Conservation (phyloP, 805 yeast species). For the Metschnikowia colocasiae region DNA sequence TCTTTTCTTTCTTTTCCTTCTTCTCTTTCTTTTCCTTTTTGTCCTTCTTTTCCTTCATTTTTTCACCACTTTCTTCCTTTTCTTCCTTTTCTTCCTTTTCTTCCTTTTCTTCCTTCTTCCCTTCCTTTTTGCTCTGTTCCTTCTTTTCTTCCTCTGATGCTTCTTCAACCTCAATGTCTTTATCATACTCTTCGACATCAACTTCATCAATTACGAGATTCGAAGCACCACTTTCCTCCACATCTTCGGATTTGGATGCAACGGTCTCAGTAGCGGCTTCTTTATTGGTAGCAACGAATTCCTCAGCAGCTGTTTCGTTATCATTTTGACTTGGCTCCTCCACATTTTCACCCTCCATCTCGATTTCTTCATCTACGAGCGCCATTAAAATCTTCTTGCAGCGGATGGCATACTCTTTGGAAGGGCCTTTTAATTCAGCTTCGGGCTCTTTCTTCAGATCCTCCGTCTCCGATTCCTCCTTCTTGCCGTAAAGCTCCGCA, state of each 20-base stretch:
- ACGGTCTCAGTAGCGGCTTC: background rate
- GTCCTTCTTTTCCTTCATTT: constrained; percentile 6
- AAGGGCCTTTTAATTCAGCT: constrained; percentile 19
- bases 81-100: constrained; percentile 11
- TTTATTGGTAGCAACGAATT: too few species aligned
- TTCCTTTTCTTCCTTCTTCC: constrained; percentile 15
- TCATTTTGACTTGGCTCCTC: constrained; percentile 3
- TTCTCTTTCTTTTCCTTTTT: constrained; percentile 10
- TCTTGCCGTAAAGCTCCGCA: constrained; percentile 31
- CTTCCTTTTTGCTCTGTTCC: constrained; percentile 13
- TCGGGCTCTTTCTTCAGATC: constrained; percentile 10
- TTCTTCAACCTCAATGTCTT: constrained; percentile 25
- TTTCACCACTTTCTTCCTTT: constrained; percentile 8
- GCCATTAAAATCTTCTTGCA: constrained; percentile 35
- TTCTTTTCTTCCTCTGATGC: constrained; percentile 15
- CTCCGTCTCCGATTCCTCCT: constrained; percentile 15
- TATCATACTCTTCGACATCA: constrained; percentile 35
- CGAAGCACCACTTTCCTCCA: background rate
- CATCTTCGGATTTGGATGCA: background rate
- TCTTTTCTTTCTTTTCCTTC: background rate
- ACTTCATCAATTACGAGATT: constrained; percentile 43
- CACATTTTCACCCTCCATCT: constrained; percentile 26
- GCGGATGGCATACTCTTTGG: constrained; percentile 37
- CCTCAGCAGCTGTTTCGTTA: background rate
- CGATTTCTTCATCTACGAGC: constrained; percentile 34